Evolutionary conservation across 257 asterid species (phyloP), one percentile per base, ranked within the genome.

Genomic region (Cruciata laevipes): DNA sequence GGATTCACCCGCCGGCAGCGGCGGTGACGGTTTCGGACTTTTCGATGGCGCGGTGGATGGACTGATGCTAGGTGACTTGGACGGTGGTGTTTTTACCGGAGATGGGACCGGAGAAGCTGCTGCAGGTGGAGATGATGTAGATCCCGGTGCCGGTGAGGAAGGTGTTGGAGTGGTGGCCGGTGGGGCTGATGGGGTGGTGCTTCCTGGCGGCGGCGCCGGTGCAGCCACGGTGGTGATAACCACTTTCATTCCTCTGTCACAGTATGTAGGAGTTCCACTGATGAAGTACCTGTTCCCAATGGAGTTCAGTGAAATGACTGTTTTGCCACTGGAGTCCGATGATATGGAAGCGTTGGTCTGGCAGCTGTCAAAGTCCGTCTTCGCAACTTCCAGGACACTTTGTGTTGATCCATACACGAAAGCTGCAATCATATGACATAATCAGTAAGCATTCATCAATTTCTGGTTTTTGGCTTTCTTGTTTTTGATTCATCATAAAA

Each of bases 201-300:
- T 44, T 16, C 79, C 56, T 1, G 86, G 78, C 8, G 84, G 79
- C 1, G 88, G 80, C 37, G 91, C 30, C 4, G 90, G 21, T 66
- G 83, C 74, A 11, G 83, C 71, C 9, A 73, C 55, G 61, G 77
- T 76, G 78, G 73, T 69, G 75, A 90, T 75, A 47, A 75, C 69
- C 56, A 90, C 21, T 63, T 90, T 90, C 97, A 88, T 90, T 75
- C 97, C 96, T 33, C 31, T 27, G 68, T 72, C 60, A 83, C 97
- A 90, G 77, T 88, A 95, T 0, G 84, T 87, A 7, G 62, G 73
- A 52, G 82, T 73, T 31, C 87, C 84, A 74, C 97, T 86, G 44
- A 83, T 80, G 80, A 84, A 90, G 83, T 86, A 88, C 52, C 87
- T 71, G 74, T 64, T 77, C 63, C 96, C 96, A 6, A 81, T 49